Base-by-base conservation (phyloP, 306 rosid species). In the Heteromeles arbutifolia region DNA sequence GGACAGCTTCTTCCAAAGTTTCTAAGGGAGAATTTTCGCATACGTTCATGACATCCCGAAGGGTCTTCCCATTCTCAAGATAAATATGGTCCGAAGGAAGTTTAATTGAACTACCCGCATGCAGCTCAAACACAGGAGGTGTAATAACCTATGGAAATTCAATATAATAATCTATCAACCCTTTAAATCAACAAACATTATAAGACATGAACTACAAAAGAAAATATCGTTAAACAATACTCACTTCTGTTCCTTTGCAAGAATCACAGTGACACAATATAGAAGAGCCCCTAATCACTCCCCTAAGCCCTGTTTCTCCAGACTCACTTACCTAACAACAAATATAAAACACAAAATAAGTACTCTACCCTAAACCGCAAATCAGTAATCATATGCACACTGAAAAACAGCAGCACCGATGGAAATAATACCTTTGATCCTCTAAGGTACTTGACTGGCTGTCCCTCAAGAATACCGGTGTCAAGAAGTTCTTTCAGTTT, bases 101-200 rank as follows among this genome's bases (percentile, higher is more conserved):
- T 79, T 90, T 92, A 81, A 87, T 89, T 72, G 90, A 66, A 81
- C 99, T 92, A 44, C 93, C 87, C 28, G 99, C 99, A 81, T 96
- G 99, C 76, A 89, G 78, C 89, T 96, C 99, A 85, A 88, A 96
- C 78, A 76, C 79, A 19, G 89, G 66, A 54, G 99, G 99, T 6
- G 93, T 62, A 73, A 90, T 86, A 82, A 86, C 90, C 99, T 96
- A 83, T 73, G n/a, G 78, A 69, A 75, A 39, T 67, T 67, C 48
- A 45, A 69, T 52, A 73, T 69, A 71, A 8, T 8, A 79, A 13
- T 59, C 70, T 75, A 65, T 70, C 57, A 50, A 62, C 34, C 48
- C 59, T 41, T 21, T 41, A 37, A 22, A 41, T 10, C 7, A 22
- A 56, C 31, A 21, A 52, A 70, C 77, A 70, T 12, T n/a, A 14